Evolutionary conservation across 768 basidiomycete genomes (phyloP).

Genomic region (Lentinula raphanica): DNA sequence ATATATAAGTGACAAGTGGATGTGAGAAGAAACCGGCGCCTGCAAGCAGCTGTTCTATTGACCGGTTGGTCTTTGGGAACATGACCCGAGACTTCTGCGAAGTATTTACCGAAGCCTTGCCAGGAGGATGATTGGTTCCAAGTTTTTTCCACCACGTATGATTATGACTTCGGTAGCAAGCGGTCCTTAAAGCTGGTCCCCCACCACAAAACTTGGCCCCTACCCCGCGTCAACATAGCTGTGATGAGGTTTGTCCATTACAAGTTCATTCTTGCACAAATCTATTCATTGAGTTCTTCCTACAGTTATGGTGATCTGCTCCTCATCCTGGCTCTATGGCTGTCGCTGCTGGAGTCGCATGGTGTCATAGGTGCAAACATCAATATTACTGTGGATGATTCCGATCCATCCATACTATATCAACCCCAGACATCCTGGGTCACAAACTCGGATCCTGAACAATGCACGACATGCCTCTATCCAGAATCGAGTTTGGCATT

Average conservation of each 20-base stretch:
- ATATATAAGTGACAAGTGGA: neutral
- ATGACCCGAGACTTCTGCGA: slow-evolving; percentile 27
- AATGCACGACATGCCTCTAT: slow-evolving; percentile 26
- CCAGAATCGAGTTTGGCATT: slow-evolving; percentile 18
- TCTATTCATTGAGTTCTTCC: neutral
- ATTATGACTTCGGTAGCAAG: neutral
- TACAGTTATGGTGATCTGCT: neutral
- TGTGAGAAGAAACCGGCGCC: neutral
- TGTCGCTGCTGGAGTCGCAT: neutral
- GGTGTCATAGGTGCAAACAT: neutral
- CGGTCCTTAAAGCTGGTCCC: neutral
- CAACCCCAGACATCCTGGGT: slow-evolving; percentile 31
- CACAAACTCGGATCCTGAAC: slow-evolving; percentile 17
- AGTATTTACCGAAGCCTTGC: slow-evolving; percentile 19
- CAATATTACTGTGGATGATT: slow-evolving; percentile 35
- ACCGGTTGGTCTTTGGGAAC: neutral
- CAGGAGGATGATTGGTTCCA: slow-evolving; percentile 16
- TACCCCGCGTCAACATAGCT: neutral
- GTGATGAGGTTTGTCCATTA: neutral
- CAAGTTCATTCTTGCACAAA: neutral
- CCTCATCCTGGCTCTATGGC: neutral
- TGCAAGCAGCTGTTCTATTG: neutral
- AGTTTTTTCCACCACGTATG: slow-evolving; percentile 15
- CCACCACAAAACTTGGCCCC: neutral
- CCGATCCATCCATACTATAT: slow-evolving; percentile 33